phyloP scores from a whole-genome alignment of 1,284 basidiomycete species.

The Pseudozyma thailandica region DNA sequence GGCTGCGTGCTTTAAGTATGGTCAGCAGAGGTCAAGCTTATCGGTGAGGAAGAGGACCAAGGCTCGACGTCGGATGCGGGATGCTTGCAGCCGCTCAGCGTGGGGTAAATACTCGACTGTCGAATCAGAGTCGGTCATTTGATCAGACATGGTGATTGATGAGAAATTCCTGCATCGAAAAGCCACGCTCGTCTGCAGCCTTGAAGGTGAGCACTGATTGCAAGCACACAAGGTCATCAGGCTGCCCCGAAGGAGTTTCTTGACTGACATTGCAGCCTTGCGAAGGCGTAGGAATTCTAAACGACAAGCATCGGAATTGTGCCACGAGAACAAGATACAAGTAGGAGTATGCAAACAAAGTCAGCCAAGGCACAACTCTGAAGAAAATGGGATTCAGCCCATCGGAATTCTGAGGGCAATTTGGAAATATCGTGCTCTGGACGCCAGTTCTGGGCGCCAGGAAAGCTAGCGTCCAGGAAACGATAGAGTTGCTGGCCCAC shows the following conservation, averaged over 20 bases:
- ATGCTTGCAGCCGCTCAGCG: background rate
- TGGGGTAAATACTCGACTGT: slow-evolving; percentile 6
- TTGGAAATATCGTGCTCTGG: background rate
- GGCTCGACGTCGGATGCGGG: background rate
- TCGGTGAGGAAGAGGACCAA: background rate
- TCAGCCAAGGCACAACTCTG: background rate
- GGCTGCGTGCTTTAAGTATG: background rate
- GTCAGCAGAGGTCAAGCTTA: background rate
- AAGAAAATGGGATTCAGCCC: background rate
- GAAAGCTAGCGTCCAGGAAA: background rate
- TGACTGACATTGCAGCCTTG: too few species aligned
- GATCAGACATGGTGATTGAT: slow-evolving; percentile 4
- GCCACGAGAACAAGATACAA: too few species aligned
- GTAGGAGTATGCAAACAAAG: too few species aligned
- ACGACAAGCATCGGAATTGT: background rate
- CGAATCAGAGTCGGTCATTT: slow-evolving; percentile 11
- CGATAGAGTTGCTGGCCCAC: background rate
- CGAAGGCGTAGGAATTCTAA: too few species aligned
- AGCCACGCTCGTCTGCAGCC: too few species aligned
- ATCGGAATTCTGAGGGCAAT: slow-evolving; percentile 2
- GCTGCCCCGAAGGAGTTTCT: too few species aligned
- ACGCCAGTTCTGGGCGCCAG: background rate
- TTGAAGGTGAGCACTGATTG: too few species aligned
- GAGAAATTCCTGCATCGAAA: too few species aligned
- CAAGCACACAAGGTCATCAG: background rate